Evolutionary conservation across 2,329 filamentous ascomycete species (phyloP).

Genomic region (Diplodia intermedia): DNA sequence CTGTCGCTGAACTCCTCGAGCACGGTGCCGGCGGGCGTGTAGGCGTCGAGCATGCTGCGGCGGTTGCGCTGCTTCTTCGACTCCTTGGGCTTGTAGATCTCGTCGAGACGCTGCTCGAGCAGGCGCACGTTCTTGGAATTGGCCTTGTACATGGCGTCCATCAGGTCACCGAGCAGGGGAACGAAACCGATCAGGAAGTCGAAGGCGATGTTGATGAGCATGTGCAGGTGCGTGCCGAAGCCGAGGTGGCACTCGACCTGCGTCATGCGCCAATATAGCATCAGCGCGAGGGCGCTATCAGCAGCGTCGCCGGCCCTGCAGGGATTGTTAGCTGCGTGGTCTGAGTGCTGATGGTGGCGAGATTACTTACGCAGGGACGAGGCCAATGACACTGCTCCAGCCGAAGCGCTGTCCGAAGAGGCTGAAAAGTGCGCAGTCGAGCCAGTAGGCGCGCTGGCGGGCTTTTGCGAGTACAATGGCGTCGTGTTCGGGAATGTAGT

Average conservation of each 20-base stretch:
- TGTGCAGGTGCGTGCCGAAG: constrained; percentile 64
- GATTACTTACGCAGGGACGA: constrained; percentile 75
- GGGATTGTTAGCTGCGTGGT: background rate
- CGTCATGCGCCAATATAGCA: constrained; percentile 57
- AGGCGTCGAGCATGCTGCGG: constrained; percentile 32
- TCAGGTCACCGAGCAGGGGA: constrained; percentile 77
- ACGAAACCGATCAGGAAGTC: constrained; percentile 78
- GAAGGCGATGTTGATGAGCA: constrained; percentile 80
- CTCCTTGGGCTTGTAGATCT: constrained; percentile 64
- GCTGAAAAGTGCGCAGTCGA: constrained; percentile 85
- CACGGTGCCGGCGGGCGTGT: constrained; percentile 51
- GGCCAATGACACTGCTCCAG: constrained; percentile 84
- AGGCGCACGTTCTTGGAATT: constrained; percentile 79
- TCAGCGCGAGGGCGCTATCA: constrained; percentile 75
- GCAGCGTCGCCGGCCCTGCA: constrained; percentile 68
- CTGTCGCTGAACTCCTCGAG: constrained; percentile 55
- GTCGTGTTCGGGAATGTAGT: constrained; percentile 83
- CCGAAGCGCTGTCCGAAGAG: constrained; percentile 84
- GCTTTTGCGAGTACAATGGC: constrained; percentile 82
- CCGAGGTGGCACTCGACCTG: constrained; percentile 79
- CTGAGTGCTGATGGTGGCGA: background rate
- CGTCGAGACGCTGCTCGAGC: constrained; percentile 71
- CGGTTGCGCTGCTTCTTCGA: constrained; percentile 32
- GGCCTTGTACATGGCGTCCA: constrained; percentile 74
- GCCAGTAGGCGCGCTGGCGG: constrained; percentile 81